Conservation (phyloP, 805 yeast genomes). For the Yamadazyma phyllophila region DNA sequence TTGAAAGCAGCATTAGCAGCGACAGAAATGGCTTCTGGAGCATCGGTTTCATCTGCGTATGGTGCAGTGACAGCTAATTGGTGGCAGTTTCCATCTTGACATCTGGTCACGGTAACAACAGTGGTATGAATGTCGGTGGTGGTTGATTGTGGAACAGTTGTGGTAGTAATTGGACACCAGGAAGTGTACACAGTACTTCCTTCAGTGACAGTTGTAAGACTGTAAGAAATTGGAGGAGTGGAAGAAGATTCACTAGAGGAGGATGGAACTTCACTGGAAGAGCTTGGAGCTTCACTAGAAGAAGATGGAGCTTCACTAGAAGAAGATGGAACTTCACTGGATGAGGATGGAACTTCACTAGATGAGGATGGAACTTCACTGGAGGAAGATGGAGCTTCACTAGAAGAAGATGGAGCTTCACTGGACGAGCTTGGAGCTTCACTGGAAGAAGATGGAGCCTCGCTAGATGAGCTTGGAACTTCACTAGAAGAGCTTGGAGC, state of each 20-base stretch:
- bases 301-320: background rate
- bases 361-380: background rate
- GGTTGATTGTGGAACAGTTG: background rate
- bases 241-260: background rate
- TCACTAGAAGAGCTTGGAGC: background rate
- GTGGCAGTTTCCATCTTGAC: background rate
- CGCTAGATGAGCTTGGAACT: background rate
- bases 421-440: background rate
- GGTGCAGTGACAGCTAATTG: background rate
- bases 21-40: background rate
- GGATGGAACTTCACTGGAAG: background rate
- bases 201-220: background rate
- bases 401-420: background rate
- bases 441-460: background rate
- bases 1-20: background rate
- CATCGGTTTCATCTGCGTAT: conserved; percentile 1
- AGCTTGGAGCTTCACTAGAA: background rate
- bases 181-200: background rate
- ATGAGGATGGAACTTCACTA: background rate
- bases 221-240: background rate
- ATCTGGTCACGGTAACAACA: background rate
- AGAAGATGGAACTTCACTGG: background rate
- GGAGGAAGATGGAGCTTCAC: background rate
- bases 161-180: background rate
- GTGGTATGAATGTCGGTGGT: background rate